These are phyloP conservation scores for Linum trigynum DNA, from an alignment of 345 rosid genomes.

Conservation along the genomic window DNA sequence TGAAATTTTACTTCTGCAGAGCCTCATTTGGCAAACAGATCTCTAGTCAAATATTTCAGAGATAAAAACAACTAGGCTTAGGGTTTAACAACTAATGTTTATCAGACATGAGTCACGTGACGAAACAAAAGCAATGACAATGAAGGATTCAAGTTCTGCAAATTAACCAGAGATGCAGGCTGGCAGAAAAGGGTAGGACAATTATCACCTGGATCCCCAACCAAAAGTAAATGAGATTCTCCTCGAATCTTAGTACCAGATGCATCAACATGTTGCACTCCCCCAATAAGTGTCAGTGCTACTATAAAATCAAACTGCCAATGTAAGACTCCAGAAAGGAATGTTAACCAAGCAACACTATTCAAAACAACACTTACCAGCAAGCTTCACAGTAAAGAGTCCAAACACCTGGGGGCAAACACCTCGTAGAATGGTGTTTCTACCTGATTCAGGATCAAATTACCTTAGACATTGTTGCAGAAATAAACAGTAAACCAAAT, in stretches of 20 bases:
- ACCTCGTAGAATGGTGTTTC: slow-evolving; percentile 79
- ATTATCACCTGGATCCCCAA: slow-evolving; percentile 84
- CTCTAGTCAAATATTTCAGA: no score
- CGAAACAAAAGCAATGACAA: not conserved
- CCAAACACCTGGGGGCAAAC: slow-evolving; percentile 97
- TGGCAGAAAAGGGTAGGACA: not conserved
- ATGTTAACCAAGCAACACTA: not conserved
- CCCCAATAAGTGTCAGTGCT: slow-evolving; percentile 88
- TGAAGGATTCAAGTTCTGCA: not conserved
- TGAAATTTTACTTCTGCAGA: not conserved
- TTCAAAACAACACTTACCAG: slow-evolving; percentile 40
- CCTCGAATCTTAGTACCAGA: slow-evolving; percentile 95
- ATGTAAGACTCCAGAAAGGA: not conserved
- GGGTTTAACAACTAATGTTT: not conserved
- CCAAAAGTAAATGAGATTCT: slow-evolving; percentile 91
- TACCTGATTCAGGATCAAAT: slow-evolving; percentile 31
- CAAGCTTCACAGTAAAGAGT: slow-evolving; percentile 96
- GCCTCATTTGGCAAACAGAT: not conserved
- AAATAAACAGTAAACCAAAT: not conserved
- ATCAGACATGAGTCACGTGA: not conserved
- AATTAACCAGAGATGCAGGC: not conserved
- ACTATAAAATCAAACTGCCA: slow-evolving; percentile 31
- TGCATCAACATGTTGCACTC: slow-evolving; percentile 91
- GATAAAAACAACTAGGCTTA: not conserved
- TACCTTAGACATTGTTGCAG: not conserved